Evolutionary conservation across 768 basidiomycete species (phyloP).

Genomic region (Mycena rosella): DNA sequence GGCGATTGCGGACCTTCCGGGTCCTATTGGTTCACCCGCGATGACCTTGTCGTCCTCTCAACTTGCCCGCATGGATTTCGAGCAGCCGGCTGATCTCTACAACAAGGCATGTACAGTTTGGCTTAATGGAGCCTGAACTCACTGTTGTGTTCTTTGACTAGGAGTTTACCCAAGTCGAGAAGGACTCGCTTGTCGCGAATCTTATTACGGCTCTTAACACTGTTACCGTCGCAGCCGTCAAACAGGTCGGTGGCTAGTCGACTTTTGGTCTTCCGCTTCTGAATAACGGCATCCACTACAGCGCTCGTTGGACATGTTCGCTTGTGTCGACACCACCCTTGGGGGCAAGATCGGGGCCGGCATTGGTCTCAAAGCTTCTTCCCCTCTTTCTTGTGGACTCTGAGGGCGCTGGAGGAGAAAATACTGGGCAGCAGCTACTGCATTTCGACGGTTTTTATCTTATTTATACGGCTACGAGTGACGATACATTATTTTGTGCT

Average conservation of each 20-base stretch:
- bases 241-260: slow-evolving; percentile 26
- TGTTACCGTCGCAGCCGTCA: slow-evolving; percentile 10
- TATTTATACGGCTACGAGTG: no score
- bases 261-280: neutral
- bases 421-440: no score
- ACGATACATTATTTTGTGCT: no score
- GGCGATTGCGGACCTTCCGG: slow-evolving; percentile 30
- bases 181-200: slow-evolving; percentile 26
- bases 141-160: neutral
- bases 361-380: slow-evolving; percentile 15
- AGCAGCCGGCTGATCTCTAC: slow-evolving; percentile 29
- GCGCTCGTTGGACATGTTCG: slow-evolving; percentile 37
- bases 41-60: slow-evolving; percentile 9
- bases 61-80: slow-evolving; percentile 29
- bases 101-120: slow-evolving; percentile 31
- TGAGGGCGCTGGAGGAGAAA: no score
- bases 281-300: neutral
- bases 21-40: slow-evolving; percentile 14
- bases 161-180: slow-evolving; percentile 32
- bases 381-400: slow-evolving; percentile 33
- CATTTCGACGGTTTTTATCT: no score
- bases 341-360: slow-evolving; percentile 23
- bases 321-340: slow-evolving; percentile 27
- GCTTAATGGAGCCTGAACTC: no score
- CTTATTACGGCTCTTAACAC: slow-evolving; percentile 24